Conservation (phyloP, 2,329 filamentous ascomycete species). For the Cylindrodendrum hubeiense region DNA sequence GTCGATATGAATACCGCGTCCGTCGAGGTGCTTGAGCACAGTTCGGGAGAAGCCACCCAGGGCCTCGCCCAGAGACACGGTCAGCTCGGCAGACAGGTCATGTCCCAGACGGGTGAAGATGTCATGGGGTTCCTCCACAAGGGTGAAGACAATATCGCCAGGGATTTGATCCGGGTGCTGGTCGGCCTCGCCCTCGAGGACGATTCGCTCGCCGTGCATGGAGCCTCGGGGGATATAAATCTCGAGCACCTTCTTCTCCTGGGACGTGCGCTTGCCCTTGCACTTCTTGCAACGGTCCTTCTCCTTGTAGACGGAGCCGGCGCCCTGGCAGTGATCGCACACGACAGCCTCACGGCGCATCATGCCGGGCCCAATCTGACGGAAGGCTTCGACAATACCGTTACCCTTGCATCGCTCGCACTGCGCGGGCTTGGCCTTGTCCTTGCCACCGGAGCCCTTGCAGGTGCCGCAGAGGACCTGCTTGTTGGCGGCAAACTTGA, state of each 20-base stretch:
- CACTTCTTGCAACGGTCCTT: slow-evolving; percentile 99
- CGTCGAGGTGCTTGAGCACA: slow-evolving; percentile 92
- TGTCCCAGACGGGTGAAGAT: slow-evolving; percentile 85
- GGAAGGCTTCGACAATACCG: slow-evolving; percentile 81
- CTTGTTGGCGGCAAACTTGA: slow-evolving; percentile 96
- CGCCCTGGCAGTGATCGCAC: slow-evolving; percentile 86
- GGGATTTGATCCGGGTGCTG: slow-evolving; percentile 90
- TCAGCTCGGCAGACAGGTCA: slow-evolving; percentile 85
- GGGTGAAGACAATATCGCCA: slow-evolving; percentile 91
- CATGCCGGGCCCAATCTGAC: slow-evolving; percentile 87
- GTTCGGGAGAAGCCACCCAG: slow-evolving; percentile 91
- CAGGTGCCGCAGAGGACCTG: slow-evolving; percentile 90
- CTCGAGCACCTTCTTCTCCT: slow-evolving; percentile 94
- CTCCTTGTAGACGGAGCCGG: slow-evolving; percentile 90
- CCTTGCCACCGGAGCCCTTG: slow-evolving; percentile 90
- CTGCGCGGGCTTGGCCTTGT: slow-evolving; percentile 85
- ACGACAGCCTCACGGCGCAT: slow-evolving; percentile 83
- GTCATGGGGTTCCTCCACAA: slow-evolving; percentile 85
- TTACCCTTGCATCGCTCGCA: slow-evolving; percentile 89
- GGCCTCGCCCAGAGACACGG: slow-evolving; percentile 85
- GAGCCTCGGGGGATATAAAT: slow-evolving; percentile 94
- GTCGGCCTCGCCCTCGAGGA: slow-evolving; percentile 93
- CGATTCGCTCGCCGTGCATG: slow-evolving; percentile 88
- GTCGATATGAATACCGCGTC: slow-evolving; percentile 85
- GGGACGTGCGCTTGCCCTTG: slow-evolving; percentile 89